phyloP scores from a whole-genome alignment of 768 basidiomycete genomes.

The Phylloporus rhodoxanthus region DNA sequence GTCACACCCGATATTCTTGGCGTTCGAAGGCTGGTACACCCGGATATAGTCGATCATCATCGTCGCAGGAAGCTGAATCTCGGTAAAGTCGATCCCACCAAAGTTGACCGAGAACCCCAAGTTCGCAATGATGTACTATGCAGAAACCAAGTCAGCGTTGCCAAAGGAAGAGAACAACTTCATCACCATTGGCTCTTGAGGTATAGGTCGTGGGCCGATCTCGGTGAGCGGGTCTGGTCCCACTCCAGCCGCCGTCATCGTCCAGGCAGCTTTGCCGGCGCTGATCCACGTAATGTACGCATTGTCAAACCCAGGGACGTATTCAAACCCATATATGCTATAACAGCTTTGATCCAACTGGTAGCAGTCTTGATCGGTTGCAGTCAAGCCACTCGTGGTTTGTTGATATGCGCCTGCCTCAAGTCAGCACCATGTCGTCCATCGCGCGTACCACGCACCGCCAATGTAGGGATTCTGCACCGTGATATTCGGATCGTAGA shows the following conservation, averaged over 20 bases:
- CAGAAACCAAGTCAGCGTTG: not conserved
- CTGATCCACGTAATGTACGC: slow-evolving; percentile 69
- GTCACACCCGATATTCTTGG: slow-evolving; percentile 59
- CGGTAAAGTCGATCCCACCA: slow-evolving; percentile 54
- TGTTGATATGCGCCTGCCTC: slow-evolving; percentile 34
- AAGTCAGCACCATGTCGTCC: slow-evolving; percentile 3
- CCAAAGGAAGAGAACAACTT: no score
- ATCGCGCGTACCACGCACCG: slow-evolving; percentile 20
- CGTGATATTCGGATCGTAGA: slow-evolving; percentile 34
- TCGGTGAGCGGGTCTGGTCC: slow-evolving; percentile 46
- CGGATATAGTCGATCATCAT: slow-evolving; percentile 82
- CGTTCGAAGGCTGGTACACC: slow-evolving; percentile 55
- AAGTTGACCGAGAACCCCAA: slow-evolving; percentile 67
- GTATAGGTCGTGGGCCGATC: slow-evolving; percentile 52
- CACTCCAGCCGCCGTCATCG: slow-evolving; percentile 43
- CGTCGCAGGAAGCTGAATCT: slow-evolving; percentile 48
- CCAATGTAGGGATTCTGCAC: slow-evolving; percentile 42
- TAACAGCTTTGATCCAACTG: slow-evolving; percentile 36
- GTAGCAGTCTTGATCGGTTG: slow-evolving; percentile 43
- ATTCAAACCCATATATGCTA: slow-evolving; percentile 52
- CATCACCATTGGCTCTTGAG: slow-evolving; percentile 63
- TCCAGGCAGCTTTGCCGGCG: slow-evolving; percentile 51
- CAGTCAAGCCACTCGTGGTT: slow-evolving; percentile 33
- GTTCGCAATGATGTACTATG: slow-evolving; percentile 63
- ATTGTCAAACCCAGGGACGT: slow-evolving; percentile 43